Conservation (phyloP, 768 basidiomycete species). For the Terana coerulea region DNA sequence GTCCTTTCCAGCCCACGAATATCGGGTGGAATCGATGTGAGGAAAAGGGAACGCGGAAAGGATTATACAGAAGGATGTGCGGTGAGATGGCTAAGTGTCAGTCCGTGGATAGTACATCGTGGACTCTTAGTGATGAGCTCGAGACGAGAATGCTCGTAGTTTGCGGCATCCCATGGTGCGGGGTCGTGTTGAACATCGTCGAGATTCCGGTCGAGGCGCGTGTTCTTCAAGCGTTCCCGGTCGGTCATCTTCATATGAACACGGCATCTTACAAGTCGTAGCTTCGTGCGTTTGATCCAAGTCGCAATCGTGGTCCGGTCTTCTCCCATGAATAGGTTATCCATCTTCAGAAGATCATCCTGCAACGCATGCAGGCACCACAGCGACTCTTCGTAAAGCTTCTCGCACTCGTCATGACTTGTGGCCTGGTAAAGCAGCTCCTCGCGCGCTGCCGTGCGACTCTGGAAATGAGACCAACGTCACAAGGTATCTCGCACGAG, state of each 20-base stretch:
- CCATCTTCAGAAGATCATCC: constrained; percentile 78
- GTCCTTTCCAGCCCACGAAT: no score
- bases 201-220: constrained; percentile 74
- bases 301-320: constrained; percentile 75
- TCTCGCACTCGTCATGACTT: constrained; percentile 81
- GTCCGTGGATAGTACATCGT: no score
- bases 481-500: background rate
- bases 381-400: constrained; percentile 89
- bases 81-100: no score
- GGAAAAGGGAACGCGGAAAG: no score
- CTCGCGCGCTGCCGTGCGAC: constrained; percentile 86
- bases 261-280: constrained; percentile 74
- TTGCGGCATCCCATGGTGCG: no score
- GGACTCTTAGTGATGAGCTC: no score
- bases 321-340: constrained; percentile 82
- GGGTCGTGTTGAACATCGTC: constrained; percentile 69
- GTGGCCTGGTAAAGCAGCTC: constrained; percentile 79
- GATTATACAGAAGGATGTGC: no score
- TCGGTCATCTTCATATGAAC: constrained; percentile 77
- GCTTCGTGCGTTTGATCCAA: constrained; percentile 84
- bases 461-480: constrained; percentile 43
- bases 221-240: no score
- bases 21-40: no score
- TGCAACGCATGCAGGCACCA: constrained; percentile 92
- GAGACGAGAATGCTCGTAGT: no score